phyloP scores from a whole-genome alignment of 805 yeast genomes.

The Scheffersomyces amazonensis region DNA sequence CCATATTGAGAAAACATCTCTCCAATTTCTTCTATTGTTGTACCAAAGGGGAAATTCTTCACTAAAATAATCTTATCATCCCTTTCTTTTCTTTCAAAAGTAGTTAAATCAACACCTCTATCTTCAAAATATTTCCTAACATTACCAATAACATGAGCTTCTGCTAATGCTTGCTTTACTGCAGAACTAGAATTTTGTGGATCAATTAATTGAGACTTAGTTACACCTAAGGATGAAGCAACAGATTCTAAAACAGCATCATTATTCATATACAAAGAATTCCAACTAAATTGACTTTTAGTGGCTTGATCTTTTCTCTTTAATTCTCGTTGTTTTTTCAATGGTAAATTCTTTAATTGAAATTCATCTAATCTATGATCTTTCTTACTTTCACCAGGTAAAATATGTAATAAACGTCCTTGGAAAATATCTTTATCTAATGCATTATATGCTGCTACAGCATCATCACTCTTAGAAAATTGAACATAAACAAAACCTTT shows the following conservation, averaged over 20 bases:
- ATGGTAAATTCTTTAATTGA: conserved; percentile 84
- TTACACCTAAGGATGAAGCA: conserved; percentile 77
- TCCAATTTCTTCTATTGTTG: conserved; percentile 74
- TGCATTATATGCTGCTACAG: conserved; percentile 67
- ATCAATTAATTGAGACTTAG: conserved; percentile 81
- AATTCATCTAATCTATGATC: conserved; percentile 85
- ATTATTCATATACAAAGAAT: conserved; percentile 82
- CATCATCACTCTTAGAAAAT: conserved; percentile 66
- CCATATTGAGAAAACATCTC: conserved; percentile 83
- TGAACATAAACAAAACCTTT: conserved; percentile 91
- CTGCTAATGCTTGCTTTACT: conserved; percentile 95
- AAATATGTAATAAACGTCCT: conserved; percentile 86
- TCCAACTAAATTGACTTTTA: conserved; percentile 90
- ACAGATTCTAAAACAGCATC: conserved; percentile 93
- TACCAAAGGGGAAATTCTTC: conserved; percentile 89
- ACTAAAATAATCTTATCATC: conserved; percentile 81
- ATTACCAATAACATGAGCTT: conserved; percentile 90
- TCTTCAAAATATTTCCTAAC: conserved; percentile 83
- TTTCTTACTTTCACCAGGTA: conserved; percentile 82
- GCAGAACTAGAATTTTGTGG: conserved; percentile 86
- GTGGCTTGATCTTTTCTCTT: conserved; percentile 82
- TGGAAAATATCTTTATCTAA: conserved; percentile 90
- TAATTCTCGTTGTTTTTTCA: conserved; percentile 86
- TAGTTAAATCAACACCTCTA: conserved; percentile 79
- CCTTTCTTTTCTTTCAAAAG: conserved; percentile 63